Evolutionary conservation across 495 filamentous ascomycete genomes (phyloP).

Genomic region (Pseudomonodictys pantanalensis): DNA sequence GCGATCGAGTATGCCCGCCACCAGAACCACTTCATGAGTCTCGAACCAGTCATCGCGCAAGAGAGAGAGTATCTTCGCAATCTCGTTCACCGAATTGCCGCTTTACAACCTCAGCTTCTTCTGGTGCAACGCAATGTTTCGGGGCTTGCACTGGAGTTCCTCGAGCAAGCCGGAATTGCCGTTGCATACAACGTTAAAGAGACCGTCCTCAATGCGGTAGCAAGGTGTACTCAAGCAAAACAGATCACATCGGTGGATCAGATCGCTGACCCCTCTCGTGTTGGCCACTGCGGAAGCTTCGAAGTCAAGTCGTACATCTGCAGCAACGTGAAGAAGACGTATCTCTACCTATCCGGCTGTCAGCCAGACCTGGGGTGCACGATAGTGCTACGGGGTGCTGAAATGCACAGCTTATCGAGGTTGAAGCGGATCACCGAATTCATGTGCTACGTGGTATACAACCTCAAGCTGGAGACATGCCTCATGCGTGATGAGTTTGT

Average conservation of each 20-base stretch:
- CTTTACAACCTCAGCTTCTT: slow-evolving; percentile 76
- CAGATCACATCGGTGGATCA: slow-evolving; percentile 96
- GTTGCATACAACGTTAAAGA: slow-evolving; percentile 95
- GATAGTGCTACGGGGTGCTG: slow-evolving; percentile 84
- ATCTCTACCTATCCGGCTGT: slow-evolving; percentile 91
- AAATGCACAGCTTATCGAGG: slow-evolving; percentile 62
- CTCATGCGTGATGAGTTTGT: slow-evolving; percentile 95
- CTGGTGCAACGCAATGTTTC: slow-evolving; percentile 89
- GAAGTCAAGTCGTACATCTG: slow-evolving; percentile 94
- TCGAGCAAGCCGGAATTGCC: slow-evolving; percentile 82
- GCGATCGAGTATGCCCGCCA: slow-evolving; percentile 94
- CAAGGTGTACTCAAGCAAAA: slow-evolving; percentile 82
- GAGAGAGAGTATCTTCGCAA: slow-evolving; percentile 93
- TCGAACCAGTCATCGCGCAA: slow-evolving; percentile 94
- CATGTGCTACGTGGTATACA: slow-evolving; percentile 98
- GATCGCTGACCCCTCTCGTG: slow-evolving; percentile 72
- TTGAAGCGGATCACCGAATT: slow-evolving; percentile 97
- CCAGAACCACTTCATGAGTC: slow-evolving; percentile 95
- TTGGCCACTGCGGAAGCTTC: slow-evolving; percentile 79
- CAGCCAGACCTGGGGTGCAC: slow-evolving; percentile 93
- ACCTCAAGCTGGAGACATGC: slow-evolving; percentile 91
- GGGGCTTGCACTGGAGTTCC: slow-evolving; percentile 80
- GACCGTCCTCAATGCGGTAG: slow-evolving; percentile 91
- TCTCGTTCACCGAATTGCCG: slow-evolving; percentile 86
- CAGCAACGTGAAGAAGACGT: slow-evolving; percentile 80